Evolutionary conservation across 2,329 filamentous ascomycete genomes (phyloP), one percentile per base, ranked within the genome.

Genomic region (Talaromyces sp.): DNA sequence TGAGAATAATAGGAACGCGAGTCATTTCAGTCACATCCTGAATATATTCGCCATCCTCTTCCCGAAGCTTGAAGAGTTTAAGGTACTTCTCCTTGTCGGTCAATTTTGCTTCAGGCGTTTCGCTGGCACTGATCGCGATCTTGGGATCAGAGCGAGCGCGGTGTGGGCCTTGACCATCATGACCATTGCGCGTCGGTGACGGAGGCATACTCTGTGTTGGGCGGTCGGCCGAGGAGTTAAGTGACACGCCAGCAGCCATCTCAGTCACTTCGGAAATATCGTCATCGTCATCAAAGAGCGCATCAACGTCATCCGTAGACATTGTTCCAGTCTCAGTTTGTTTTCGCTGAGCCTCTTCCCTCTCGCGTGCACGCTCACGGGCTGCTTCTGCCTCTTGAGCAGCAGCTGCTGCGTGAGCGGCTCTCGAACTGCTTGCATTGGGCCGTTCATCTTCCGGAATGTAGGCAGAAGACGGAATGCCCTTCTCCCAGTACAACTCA

Each of bases 401-500:
- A 12, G 62, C 62, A 39, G 88, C 89, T 59, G 88, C 85, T 59
- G 90, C 89, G 71, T 91, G 90, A 46, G 86, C 87, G 63, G 89
- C 85, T 67, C 91, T 86, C 69, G 90, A 86, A 65, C 89, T 89
- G 11, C 86, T 88, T 58, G 90, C 88, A 83, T 95, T 96, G 60
- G 93, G 93, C 63, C 93, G 89, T 81, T 99, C 95, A 73, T 99
- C 95, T 74, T 99, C 95, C 2, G 95, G 95, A 59, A 99, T 89
- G 70, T 96, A 99, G 2, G 93, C 91, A 48, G 93, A 97, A 66
- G 93, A 98, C 31, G 93, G 92, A 7, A 98, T 92, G 54, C 95
- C 95, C 85, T 98, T 99, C 87, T 99, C 95, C 95, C 95, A 99
- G 83, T 97, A 99, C 16, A 99, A 85, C 79, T 99, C 95, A 54